phyloP scores from a whole-genome alignment of 371 early-diverging fungal species.

The Rhizopus sp. region DNA sequence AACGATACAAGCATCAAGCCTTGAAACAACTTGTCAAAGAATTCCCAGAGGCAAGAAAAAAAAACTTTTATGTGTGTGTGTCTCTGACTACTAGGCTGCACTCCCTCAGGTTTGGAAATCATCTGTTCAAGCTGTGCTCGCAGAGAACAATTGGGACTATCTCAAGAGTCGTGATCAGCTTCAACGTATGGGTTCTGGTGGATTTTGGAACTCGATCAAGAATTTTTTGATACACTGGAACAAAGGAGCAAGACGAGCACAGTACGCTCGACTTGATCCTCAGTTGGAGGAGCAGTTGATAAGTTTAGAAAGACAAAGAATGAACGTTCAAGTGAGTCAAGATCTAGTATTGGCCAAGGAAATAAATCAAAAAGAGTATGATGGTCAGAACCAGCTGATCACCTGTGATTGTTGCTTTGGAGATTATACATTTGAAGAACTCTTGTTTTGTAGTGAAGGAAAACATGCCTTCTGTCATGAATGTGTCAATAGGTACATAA shows the following conservation, averaged over 20 bases:
- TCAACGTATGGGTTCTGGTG: constrained; percentile 41
- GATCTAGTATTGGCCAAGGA: constrained; percentile 38
- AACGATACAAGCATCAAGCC: constrained; percentile 40
- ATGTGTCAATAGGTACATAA: constrained; percentile 45
- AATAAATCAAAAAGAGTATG: constrained; percentile 48
- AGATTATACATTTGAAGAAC: constrained; percentile 55
- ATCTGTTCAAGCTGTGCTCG: constrained; percentile 56
- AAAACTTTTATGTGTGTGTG: not conserved
- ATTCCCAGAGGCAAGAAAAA: constrained; percentile 40
- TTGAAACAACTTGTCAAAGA: constrained; percentile 31
- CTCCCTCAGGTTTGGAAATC: constrained; percentile 46
- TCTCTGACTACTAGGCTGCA: too few species aligned
- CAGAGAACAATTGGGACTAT: constrained; percentile 61
- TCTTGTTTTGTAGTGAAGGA: constrained; percentile 53
- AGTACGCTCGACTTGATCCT: not conserved
- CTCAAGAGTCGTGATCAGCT: constrained; percentile 41
- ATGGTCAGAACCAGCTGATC: constrained; percentile 38
- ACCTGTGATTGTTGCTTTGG: constrained; percentile 60
- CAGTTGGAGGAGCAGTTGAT: constrained; percentile 35
- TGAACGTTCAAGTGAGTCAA: constrained; percentile 20
- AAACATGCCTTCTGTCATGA: constrained; percentile 55
- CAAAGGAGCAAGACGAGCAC: constrained; percentile 2
- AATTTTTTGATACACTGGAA: constrained; percentile 43
- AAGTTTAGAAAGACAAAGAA: constrained; percentile 14
- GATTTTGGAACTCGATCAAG: constrained; percentile 41